phyloP scores from a whole-genome alignment of 768 basidiomycete genomes.

The Tylopilus felleus region DNA sequence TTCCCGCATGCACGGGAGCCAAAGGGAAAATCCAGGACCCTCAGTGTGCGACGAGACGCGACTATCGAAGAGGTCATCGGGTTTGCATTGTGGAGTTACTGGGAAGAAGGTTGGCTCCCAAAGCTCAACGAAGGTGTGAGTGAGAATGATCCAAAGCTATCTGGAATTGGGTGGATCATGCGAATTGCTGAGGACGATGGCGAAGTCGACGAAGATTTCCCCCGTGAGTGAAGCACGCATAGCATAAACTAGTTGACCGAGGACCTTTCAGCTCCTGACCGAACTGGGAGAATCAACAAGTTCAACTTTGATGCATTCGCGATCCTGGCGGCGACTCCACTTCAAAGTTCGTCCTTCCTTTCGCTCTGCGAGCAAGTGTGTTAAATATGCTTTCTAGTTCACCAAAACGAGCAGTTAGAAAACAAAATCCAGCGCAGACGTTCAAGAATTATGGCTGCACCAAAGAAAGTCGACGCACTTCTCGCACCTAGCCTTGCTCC shows the following conservation, averaged over 20 bases:
- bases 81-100: constrained; percentile 87
- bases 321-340: constrained; percentile 67
- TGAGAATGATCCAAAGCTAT: constrained; percentile 65
- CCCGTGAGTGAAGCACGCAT: constrained; percentile 58
- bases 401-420: constrained; percentile 80
- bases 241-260: not conserved
- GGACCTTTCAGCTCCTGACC: constrained; percentile 73
- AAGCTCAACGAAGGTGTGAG: constrained; percentile 65
- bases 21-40: constrained; percentile 56
- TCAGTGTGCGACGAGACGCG: constrained; percentile 82
- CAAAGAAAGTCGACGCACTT: constrained; percentile 55
- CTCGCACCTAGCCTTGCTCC: constrained; percentile 37
- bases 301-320: constrained; percentile 92
- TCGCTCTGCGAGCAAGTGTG: not conserved
- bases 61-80: constrained; percentile 96
- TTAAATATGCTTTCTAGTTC: constrained; percentile 36
- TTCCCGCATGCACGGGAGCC: constrained; percentile 79
- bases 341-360: constrained; percentile 54
- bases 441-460: constrained; percentile 57
- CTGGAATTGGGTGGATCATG: constrained; percentile 87
- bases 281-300: constrained; percentile 78
- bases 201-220: constrained; percentile 98
- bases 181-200: constrained; percentile 96
- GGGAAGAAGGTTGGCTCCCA: constrained; percentile 83
- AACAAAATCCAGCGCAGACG: constrained; percentile 79